Base-by-base conservation (phyloP, 306 rosid species). In the Trifolium fragiferum region DNA sequence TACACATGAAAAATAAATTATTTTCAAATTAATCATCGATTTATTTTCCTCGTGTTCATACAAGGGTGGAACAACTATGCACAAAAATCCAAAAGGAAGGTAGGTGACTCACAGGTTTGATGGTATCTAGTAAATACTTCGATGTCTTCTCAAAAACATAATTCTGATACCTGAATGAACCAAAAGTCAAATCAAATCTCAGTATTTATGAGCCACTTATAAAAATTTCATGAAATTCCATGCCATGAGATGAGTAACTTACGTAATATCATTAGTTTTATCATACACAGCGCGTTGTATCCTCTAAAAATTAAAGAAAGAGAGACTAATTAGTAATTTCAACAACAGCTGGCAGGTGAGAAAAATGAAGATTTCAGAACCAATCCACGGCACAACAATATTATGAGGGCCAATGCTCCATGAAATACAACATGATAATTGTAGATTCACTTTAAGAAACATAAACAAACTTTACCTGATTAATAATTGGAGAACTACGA, bases 81-180 rank as follows among this genome's bases (percentile, higher is more conserved):
- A 72, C 19, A 78, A 55, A 65, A 80, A 60, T 65, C 40, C 66
- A 76, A 54, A 47, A 63, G 66, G 74, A 70, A 69, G 50, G 51
- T 44, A 68, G 67, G 79, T 38, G 49, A 79, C 92, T 85, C 75
- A 84, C 94, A 37, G 91, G 97, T 73, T 82, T 76, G 73, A 89
- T 69, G 58, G 78, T 68, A 76, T 91, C 89, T 38, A 89, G 83
- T 81, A 91, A 69, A 77, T 55, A 58, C 66, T 83, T 80, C 9
- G 97, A 84, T 35, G 97, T 86, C 60, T 86, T 81, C 81, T 80
- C 80, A 15, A 74, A 75, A 68, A 89, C 76, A 81, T 89, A 91
- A 72, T 87, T 86, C 72, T 89, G 97, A 83, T 84, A 87, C 70
- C 97, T 89, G 85, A 50, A 73, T 54, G 49, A 40, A 76, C 63